Base-by-base conservation (phyloP, 306 rosid genomes). In the Argentina anserina region DNA sequence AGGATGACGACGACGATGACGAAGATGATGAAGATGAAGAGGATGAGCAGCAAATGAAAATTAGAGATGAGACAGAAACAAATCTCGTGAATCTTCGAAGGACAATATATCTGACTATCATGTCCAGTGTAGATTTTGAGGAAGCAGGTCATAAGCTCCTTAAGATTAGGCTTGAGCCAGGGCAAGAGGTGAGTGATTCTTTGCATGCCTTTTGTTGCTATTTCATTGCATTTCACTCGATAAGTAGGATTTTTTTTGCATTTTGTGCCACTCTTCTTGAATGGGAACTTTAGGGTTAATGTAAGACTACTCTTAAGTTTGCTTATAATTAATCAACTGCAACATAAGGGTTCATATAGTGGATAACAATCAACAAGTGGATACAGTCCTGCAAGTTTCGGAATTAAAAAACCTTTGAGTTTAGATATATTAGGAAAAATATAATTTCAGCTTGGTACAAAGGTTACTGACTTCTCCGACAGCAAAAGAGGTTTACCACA, bases 71-170 rank as follows among this genome's bases (percentile, higher is more conserved):
- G 82, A 94, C 98, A 0, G 97, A 91, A 85, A 94, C 99, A 26
- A 94, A 94, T 62, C 95, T 94, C 20, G 86, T 91, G 43, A 94
- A 94, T 77, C 96, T 94, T 61, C 81, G 96, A 43, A 89, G 97
- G 72, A 91, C 99, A 36, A 94, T 94, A 33, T 94, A 89, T 81
- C 80, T 94, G 71, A 94, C 97, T 31, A 94, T 94, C 47, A 94
- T 94, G 99, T 91, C 97, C 65, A 89, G 95, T 85, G 96, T 88
- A 52, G 96, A 94, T 82, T 94, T 94, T 79, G 99, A 91, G 90
- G 99, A 94, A 81, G 99, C 97, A 4, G 93, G 99, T 73, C 99
- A 94, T 75, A 91, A 91, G 81, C 99, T 94, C 72, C 86, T 91
- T 60, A 89, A 94, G 83, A 94, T 94, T 76, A 92, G 90, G 85